These are phyloP conservation scores for Stromatinia cepivora DNA, from an alignment of 2,329 filamentous ascomycete genomes.

Conservation along the genomic window DNA sequence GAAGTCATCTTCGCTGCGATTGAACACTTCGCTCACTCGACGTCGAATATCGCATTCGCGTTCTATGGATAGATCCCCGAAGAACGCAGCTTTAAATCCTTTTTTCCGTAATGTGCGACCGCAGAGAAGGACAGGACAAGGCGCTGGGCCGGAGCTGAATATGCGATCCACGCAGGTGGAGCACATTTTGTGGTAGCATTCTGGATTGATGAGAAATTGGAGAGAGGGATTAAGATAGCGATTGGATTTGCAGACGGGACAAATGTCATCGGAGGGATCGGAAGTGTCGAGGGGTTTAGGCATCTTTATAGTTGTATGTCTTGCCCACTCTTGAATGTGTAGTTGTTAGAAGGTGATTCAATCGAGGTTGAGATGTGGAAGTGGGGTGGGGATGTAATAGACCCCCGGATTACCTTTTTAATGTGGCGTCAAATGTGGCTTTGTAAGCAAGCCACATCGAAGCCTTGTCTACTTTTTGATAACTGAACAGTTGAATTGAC, in stretches of 20 bases:
- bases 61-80: slow-evolving; percentile 84
- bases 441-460: slow-evolving; percentile 28
- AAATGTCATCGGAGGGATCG: slow-evolving; percentile 62
- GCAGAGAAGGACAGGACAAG: slow-evolving; percentile 89
- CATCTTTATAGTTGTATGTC: background rate
- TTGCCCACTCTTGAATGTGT: background rate
- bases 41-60: slow-evolving; percentile 89
- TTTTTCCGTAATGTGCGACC: slow-evolving; percentile 81
- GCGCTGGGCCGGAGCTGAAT: slow-evolving; percentile 86
- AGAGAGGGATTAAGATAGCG: slow-evolving; percentile 94
- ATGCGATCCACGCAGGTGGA: slow-evolving; percentile 92
- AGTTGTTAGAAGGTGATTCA: slow-evolving; percentile 23
- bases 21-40: slow-evolving; percentile 78
- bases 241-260: slow-evolving; percentile 95
- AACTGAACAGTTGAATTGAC: background rate
- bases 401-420: background rate
- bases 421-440: slow-evolving; percentile 5
- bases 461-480: slow-evolving; percentile 31
- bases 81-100: slow-evolving; percentile 84
- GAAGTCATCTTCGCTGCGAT: slow-evolving; percentile 88
- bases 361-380: slow-evolving; percentile 18
- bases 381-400: background rate
- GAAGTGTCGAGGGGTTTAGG: slow-evolving; percentile 23
- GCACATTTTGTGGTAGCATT: slow-evolving; percentile 99
- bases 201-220: slow-evolving; percentile 93